Conservation (phyloP, 192 early-diverging fungal genomes). For the Haplosporangium gracile region DNA sequence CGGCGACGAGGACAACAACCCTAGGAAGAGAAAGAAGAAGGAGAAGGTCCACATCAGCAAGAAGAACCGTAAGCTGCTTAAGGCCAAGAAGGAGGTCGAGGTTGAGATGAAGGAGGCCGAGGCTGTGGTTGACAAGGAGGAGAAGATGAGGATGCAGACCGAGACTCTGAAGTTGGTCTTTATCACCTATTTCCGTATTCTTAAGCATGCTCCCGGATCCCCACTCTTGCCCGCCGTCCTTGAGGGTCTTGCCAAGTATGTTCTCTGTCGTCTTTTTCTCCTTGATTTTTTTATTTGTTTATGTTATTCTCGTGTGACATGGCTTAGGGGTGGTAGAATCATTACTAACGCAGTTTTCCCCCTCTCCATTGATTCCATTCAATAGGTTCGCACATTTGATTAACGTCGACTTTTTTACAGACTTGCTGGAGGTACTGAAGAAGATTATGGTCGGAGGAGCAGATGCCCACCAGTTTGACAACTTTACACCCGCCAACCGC, state of each 20-base stretch:
- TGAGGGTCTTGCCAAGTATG: conserved; percentile 81
- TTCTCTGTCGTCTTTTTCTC: too few species aligned
- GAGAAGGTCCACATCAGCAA: conserved; percentile 70
- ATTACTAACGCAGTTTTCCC: neutral
- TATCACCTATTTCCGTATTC: conserved; percentile 93
- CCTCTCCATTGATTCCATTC: conserved; percentile 10
- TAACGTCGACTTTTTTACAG: conserved; percentile 95
- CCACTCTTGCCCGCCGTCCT: conserved; percentile 80
- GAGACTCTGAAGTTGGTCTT: conserved; percentile 97
- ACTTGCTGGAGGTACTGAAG: conserved; percentile 87
- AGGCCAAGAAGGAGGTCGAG: conserved; percentile 78
- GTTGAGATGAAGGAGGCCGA: conserved; percentile 92
- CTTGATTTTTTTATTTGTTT: neutral
- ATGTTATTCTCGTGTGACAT: neutral
- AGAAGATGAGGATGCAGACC: conserved; percentile 84
- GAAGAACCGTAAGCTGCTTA: conserved; percentile 81
- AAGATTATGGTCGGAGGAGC: conserved; percentile 79
- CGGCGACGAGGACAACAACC: conserved; percentile 64
- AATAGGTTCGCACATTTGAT: conserved; percentile 93
- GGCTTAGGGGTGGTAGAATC: neutral
- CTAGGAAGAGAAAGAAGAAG: conserved; percentile 67
- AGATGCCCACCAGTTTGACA: conserved; percentile 58
- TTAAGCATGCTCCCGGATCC: conserved; percentile 86
- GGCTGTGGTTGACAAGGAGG: conserved; percentile 87
- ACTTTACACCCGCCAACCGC: conserved; percentile 62